Percentiles rank a stretch among this genome's conserved stretches.
Conservation (phyloP, 225 moss, liverwort and hornwort species). For the Asterella californica region DNA sequence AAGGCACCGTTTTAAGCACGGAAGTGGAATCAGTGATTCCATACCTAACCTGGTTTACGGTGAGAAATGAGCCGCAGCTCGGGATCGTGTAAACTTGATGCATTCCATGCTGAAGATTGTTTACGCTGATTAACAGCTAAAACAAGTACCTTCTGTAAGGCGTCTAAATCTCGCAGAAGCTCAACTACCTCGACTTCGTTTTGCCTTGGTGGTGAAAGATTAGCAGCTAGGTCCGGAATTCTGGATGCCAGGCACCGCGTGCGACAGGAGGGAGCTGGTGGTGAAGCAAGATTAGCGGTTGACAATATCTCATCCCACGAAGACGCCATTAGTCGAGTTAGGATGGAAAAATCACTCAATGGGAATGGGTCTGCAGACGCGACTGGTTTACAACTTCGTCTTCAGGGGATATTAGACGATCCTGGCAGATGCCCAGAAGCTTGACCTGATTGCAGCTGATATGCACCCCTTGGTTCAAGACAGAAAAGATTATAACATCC, state of each 20-base stretch:
- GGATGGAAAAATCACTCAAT: not conserved
- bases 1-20: no score
- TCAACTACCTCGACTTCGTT: conserved; percentile 11
- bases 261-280: not conserved
- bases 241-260: not conserved
- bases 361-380: not conserved
- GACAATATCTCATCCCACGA: not conserved
- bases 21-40: no score
- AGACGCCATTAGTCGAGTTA: not conserved
- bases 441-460: not conserved
- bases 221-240: not conserved
- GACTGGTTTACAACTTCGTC: not conserved
- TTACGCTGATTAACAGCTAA: not conserved
- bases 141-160: conserved; percentile 21
- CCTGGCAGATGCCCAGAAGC: not conserved
- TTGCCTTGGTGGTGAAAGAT: not conserved
- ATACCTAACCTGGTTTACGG: no score
- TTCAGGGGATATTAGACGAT: not conserved
- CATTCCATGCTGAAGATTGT: not conserved
- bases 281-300: not conserved
- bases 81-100: not conserved
- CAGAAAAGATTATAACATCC: not conserved
- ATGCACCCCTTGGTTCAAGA: not conserved
- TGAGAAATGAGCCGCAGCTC: not conserved
- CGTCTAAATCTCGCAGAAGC: conserved; percentile 10